Base-by-base conservation (phyloP, 164 flowering plant genomes). In the Macadamia integrifolia region DNA sequence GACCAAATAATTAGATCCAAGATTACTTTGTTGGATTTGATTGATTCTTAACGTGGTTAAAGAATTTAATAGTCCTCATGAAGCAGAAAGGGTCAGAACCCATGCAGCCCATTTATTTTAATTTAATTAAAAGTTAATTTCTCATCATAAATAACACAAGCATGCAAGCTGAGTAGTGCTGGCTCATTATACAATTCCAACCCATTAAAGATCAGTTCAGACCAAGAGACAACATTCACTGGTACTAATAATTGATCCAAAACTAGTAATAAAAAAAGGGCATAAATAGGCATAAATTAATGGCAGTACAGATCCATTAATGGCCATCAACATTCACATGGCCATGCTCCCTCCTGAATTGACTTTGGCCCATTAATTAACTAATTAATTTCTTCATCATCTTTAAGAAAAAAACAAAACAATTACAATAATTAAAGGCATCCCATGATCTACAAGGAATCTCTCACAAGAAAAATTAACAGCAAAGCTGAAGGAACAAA, bases 271-370 rank as follows among this genome's bases (percentile, higher is more conserved):
- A 57, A 60, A 67, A 8, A 30, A 44, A 46, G 9, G 44, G 1
- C 6, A 13, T 43, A 53, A 53, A 59, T 60, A 0, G 31, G 23
- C 23, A 23, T 23, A 23, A 23, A 23, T 23, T 23, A 23, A 23
- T 23, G 23, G 23, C 23, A 23, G 23, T 23, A 23, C 23, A 23
- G 1, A 61, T 42, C 55, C 63, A 63, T 71, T 15, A 74, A 73
- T 62, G 50, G 58, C 73, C 80, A 66, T 74, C 67, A 66, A 58
- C 58, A 66, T 23, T 74, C 83, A 82, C 83, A 82, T 80, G 86
- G 78, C 63, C 43, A 35, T 76, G 80, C 67, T 62, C 69, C 77
- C 67, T 76, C 50, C 55, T 30, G 68, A 50, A 61, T 73, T 30
- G 68, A 50, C 58, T 73, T 75, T 69, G 69, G 65, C 56, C 68